phyloP scores from a whole-genome alignment of 768 basidiomycete genomes.

The Lentinula sp. region DNA sequence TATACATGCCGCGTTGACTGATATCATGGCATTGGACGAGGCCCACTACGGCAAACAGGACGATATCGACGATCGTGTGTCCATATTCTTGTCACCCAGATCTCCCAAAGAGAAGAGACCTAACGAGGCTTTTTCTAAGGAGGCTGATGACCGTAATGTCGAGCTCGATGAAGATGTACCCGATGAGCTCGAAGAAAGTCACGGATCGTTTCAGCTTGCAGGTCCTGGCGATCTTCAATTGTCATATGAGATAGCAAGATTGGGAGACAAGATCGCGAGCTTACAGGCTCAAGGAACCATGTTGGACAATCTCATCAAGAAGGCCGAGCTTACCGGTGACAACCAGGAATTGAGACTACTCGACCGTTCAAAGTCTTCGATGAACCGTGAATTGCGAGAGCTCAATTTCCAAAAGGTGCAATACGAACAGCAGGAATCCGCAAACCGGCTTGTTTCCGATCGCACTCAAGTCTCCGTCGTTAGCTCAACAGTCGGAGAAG shows the following conservation, averaged over 20 bases:
- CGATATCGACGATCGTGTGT: conserved; percentile 1
- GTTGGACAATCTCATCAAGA: conserved; percentile 84
- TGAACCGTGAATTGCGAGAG: conserved; percentile 79
- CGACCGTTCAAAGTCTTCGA: conserved; percentile 71
- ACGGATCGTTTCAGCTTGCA: conserved; percentile 64
- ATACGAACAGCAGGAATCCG: conserved; percentile 91
- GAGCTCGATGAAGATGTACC: conserved; percentile 40
- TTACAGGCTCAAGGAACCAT: conserved; percentile 77
- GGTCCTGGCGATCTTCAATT: conserved; percentile 88
- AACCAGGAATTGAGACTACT: conserved; percentile 80
- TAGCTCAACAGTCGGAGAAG: conserved; percentile 75
- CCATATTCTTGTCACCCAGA: conserved; percentile 4
- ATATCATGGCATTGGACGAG: conserved; percentile 86
- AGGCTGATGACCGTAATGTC: conserved; percentile 41
- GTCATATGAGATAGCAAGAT: conserved; percentile 76
- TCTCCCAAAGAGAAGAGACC: conserved; percentile 14
- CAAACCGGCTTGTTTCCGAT: conserved; percentile 79
- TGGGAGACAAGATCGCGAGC: conserved; percentile 69
- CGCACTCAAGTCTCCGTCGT: conserved; percentile 83
- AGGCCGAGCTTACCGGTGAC: conserved; percentile 92
- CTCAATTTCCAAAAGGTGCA: conserved; percentile 86
- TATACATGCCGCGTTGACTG: conserved; percentile 91
- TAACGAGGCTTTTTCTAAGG: conserved; percentile 28
- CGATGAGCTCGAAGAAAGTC: conserved; percentile 34
- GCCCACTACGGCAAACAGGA: conserved; percentile 10